Evolutionary conservation across 2,329 filamentous ascomycete species (phyloP).

Genomic region (Coniochaeta hoffmannii): DNA sequence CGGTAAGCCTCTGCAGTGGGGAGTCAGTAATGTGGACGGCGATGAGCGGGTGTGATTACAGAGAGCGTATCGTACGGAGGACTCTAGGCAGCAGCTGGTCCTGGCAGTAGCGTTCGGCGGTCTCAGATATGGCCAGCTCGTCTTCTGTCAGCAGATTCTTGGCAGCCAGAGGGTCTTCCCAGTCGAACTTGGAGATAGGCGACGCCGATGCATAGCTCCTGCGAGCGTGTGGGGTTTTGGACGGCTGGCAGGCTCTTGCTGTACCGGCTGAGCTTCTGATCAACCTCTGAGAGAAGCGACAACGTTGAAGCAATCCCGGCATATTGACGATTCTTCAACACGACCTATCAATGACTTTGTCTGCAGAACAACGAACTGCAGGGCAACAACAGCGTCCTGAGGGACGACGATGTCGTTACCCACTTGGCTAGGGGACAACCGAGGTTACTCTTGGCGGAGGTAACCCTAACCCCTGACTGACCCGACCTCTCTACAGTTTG

Average conservation of each 20-base stretch:
- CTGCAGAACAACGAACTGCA: too few species aligned
- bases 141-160: constrained; percentile 80
- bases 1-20: constrained; percentile 43
- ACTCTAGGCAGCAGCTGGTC: constrained; percentile 80
- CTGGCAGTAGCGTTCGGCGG: constrained; percentile 89
- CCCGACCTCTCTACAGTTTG: too few species aligned
- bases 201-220: background rate
- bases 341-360: too few species aligned
- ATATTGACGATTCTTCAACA: too few species aligned
- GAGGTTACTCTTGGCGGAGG: background rate
- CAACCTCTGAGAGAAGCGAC: background rate
- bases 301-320: too few species aligned
- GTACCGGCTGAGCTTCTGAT: background rate
- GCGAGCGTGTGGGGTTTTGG: background rate
- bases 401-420: background rate
- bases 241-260: background rate
- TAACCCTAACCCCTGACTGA: background rate
- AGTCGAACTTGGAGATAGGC: constrained; percentile 55
- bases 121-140: constrained; percentile 82
- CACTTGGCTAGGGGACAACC: background rate
- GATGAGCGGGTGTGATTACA: background rate
- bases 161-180: constrained; percentile 79
- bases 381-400: too few species aligned
- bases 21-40: background rate
- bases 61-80: constrained; percentile 60